These are phyloP conservation scores for Talaromyces borbonicus DNA, from an alignment of 495 filamentous ascomycete genomes.

Conservation along the genomic window DNA sequence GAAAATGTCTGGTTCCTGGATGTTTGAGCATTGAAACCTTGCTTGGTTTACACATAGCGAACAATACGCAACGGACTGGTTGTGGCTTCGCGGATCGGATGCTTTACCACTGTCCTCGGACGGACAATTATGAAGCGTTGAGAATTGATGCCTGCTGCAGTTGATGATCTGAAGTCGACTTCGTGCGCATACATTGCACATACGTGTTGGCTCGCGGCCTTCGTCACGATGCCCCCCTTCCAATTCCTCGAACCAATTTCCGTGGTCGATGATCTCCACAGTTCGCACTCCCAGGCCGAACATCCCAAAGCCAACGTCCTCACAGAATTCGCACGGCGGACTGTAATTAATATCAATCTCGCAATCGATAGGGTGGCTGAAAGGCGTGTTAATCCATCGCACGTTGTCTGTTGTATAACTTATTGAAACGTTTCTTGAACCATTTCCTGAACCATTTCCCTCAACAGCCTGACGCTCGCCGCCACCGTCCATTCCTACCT, in stretches of 20 bases:
- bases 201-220: constrained; percentile 21
- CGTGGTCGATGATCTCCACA: constrained; percentile 19
- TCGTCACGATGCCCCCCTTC: constrained; percentile 19
- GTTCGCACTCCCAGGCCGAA: constrained; percentile 22
- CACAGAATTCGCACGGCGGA: constrained; percentile 30
- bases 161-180: constrained; percentile 20
- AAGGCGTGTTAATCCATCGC: constrained; percentile 20
- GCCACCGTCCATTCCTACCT: background rate
- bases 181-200: constrained; percentile 30
- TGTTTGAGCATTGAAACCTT: constrained; percentile 20
- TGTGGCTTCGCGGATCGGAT: constrained; percentile 7
- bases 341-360: constrained; percentile 12
- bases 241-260: constrained; percentile 16
- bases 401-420: background rate
- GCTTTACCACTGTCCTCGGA: no score
- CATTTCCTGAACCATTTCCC: no score
- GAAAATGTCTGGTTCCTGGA: constrained; percentile 10
- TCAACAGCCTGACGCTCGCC: no score
- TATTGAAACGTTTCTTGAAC: background rate
- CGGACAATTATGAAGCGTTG: constrained; percentile 13
- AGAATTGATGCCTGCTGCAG: constrained; percentile 23
- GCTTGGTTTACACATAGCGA: constrained; percentile 31
- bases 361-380: constrained; percentile 32
- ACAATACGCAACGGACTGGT: constrained; percentile 25
- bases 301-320: constrained; percentile 22